These are phyloP conservation scores for Citrus unshiu DNA, from an alignment of 345 rosid species.

Conservation along the genomic window DNA sequence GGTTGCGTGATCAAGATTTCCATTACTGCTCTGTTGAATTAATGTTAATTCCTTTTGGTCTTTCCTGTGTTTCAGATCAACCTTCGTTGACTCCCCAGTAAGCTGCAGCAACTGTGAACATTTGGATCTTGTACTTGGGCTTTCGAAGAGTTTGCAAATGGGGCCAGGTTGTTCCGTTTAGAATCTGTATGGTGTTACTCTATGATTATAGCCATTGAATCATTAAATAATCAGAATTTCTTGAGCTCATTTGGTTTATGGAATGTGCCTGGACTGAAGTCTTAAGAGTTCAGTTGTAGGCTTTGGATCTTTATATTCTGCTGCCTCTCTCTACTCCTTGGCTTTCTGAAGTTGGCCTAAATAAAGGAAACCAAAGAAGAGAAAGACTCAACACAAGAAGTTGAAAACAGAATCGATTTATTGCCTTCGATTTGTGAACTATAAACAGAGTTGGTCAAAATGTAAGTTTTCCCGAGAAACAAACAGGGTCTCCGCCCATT, in stretches of 20 bases:
- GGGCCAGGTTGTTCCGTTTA: neutral
- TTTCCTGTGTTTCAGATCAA: neutral
- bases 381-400: too few relatives aligned
- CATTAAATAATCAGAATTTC: neutral
- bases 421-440: too few relatives aligned
- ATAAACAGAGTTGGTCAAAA: neutral
- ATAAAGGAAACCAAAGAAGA: too few relatives aligned
- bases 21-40: neutral
- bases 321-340: neutral
- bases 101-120: neutral
- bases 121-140: neutral
- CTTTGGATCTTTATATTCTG: neutral
- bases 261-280: neutral
- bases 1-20: neutral
- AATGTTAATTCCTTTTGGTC: neutral
- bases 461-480: conserved; percentile 12
- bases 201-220: neutral
- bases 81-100: neutral
- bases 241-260: neutral
- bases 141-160: neutral
- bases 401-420: too few relatives aligned
- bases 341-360: neutral
- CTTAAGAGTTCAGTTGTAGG: neutral
- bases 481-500: conserved; percentile 16
- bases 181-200: too few relatives aligned